Percentiles rank a stretch among this genome's conserved stretches.
Conservation (phyloP, 164 flowering plant species). For the Tinospora cordifolia region DNA sequence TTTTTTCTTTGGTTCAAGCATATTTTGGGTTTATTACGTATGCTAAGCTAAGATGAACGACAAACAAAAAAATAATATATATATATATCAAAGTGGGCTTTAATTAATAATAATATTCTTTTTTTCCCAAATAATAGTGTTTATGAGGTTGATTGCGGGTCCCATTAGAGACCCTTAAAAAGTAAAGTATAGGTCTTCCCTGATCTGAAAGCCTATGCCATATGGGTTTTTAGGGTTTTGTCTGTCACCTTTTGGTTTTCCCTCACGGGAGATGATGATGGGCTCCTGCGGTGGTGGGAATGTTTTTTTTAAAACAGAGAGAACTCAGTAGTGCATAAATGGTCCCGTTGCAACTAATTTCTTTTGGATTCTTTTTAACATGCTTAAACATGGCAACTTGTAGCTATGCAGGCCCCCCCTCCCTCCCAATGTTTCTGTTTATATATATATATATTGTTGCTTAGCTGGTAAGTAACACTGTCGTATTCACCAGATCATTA, state of each 20-base stretch:
- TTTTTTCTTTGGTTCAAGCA: not conserved
- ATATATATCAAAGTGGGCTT: not conserved
- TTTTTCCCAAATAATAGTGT: not conserved
- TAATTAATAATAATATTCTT: no score
- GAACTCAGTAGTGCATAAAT: not conserved
- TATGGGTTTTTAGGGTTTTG: not conserved
- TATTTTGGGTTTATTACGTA: no score
- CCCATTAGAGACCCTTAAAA: not conserved
- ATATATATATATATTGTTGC: not conserved
- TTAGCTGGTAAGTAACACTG: slow-evolving; percentile 2
- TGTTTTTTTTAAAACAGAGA: not conserved
- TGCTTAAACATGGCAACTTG: not conserved
- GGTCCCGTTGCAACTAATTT: not conserved
- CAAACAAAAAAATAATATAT: no score
- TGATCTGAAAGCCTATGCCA: not conserved
- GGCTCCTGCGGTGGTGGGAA: not conserved
- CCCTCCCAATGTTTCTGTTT: not conserved
- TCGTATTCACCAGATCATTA: slow-evolving; percentile 2
- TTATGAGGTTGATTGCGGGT: not conserved
- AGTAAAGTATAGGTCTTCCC: not conserved
- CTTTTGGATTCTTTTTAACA: slow-evolving; percentile 1
- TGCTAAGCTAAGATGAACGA: no score
- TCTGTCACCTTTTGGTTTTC: not conserved
- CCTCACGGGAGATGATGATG: not conserved
- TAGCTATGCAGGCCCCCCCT: not conserved